Evolutionary conservation across 2,329 filamentous ascomycete species (phyloP).

Genomic region (Nothophoma quercina): DNA sequence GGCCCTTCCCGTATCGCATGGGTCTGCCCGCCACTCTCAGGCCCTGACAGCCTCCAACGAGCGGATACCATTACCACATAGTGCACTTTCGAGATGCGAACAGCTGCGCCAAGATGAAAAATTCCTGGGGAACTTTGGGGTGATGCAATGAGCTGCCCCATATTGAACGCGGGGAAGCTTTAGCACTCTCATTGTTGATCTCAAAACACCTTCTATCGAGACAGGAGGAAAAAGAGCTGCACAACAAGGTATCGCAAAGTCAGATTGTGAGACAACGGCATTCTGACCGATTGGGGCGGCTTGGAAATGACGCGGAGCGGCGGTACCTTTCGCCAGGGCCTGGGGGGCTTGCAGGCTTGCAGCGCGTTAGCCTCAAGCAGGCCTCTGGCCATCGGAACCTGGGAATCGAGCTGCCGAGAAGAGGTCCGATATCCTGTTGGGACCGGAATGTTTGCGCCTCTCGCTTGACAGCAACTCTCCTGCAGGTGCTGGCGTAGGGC

Average conservation of each 20-base stretch:
- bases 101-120: background rate
- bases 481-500: constrained; percentile 1
- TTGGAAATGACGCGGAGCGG: constrained; percentile 4
- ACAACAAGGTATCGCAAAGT: background rate
- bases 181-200: background rate
- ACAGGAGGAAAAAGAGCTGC: background rate
- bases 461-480: background rate
- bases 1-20: background rate
- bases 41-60: background rate
- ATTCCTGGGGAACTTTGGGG: constrained; percentile 2
- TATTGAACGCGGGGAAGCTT: background rate
- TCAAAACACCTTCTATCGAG: background rate
- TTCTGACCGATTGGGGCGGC: background rate
- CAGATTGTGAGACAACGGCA: background rate
- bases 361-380: background rate
- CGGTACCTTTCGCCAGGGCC: background rate
- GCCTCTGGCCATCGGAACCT: background rate
- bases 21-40: background rate
- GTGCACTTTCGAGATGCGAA: background rate
- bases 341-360: too few species aligned
- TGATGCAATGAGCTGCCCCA: background rate
- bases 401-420: background rate
- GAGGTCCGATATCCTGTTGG: background rate
- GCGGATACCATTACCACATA: constrained; percentile 9
- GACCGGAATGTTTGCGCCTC: background rate